phyloP scores from a whole-genome alignment of 2,329 filamentous ascomycete genomes.

The Colletotrichum musicola region DNA sequence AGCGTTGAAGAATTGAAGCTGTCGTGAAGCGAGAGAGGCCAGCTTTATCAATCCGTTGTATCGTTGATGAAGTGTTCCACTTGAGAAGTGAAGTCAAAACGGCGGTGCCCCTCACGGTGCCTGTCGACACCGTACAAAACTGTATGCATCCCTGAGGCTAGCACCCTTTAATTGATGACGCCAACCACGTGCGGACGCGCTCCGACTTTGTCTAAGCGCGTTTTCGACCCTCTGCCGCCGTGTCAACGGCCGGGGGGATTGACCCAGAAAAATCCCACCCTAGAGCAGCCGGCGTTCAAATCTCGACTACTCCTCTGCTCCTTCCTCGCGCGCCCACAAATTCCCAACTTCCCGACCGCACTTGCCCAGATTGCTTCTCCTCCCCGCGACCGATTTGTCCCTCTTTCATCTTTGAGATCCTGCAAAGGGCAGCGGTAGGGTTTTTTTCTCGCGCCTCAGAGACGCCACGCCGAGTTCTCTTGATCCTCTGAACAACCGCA shows the following conservation, averaged over 20 bases:
- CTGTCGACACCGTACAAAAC: not conserved
- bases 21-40: slow-evolving; percentile 4
- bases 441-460: not conserved
- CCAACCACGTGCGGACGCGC: slow-evolving; percentile 38
- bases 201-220: slow-evolving; percentile 32
- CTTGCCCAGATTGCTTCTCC: slow-evolving; percentile 10
- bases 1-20: slow-evolving; percentile 4
- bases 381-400: slow-evolving; percentile 1
- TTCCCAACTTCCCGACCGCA: slow-evolving; percentile 1
- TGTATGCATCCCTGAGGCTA: not conserved
- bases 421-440: not conserved
- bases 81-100: slow-evolving; percentile 31
- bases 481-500: not conserved
- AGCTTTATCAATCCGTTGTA: not conserved
- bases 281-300: slow-evolving; percentile 28
- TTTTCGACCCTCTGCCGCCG: slow-evolving; percentile 25
- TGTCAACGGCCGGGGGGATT: slow-evolving; percentile 35
- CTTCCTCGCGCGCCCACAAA: slow-evolving; percentile 14
- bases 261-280: slow-evolving; percentile 38
- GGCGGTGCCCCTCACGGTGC: slow-evolving; percentile 14
- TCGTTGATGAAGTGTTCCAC: not conserved
- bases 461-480: not conserved
- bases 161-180: slow-evolving; percentile 36
- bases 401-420: not conserved
- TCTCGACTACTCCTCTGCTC: slow-evolving; percentile 32